Percentiles rank a stretch among this genome's conserved stretches.
Conservation (phyloP, 345 rosid genomes). For the Murraya koenigii region DNA sequence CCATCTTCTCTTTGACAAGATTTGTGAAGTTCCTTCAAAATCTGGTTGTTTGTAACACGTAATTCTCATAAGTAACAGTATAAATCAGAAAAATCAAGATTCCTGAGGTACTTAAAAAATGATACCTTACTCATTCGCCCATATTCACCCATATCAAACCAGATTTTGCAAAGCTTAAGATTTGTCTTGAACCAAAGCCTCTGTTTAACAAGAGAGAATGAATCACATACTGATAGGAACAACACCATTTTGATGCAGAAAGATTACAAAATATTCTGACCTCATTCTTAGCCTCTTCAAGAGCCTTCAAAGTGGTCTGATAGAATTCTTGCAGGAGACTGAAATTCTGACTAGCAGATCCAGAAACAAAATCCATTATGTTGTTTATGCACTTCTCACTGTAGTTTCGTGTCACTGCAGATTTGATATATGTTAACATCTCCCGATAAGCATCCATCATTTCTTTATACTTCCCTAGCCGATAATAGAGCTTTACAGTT, state of each 20-base stretch:
- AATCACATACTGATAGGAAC: slow-evolving; percentile 19
- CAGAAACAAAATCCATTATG: slow-evolving; percentile 98
- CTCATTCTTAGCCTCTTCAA: slow-evolving; percentile 99
- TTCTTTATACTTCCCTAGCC: slow-evolving; percentile 79
- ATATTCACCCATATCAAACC: slow-evolving; percentile 98
- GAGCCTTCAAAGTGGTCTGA: slow-evolving; percentile 94
- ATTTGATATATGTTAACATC: slow-evolving; percentile 94
- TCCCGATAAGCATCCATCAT: slow-evolving; percentile 95
- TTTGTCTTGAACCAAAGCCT: slow-evolving; percentile 99
- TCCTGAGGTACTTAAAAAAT: slow-evolving; percentile 2
- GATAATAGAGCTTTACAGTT: slow-evolving; percentile 95
- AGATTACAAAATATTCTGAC: slow-evolving; percentile 27
- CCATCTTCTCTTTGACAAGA: slow-evolving; percentile 99
- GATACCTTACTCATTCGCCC: slow-evolving; percentile 94
- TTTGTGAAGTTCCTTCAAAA: slow-evolving; percentile 92
- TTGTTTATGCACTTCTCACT: slow-evolving; percentile 99
- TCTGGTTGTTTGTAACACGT: slow-evolving; percentile 37
- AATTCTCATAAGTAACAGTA: background rate
- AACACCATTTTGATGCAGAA: background rate
- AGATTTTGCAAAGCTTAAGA: slow-evolving; percentile 96
- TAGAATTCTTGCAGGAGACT: slow-evolving; percentile 84
- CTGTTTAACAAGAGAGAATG: slow-evolving; percentile 40
- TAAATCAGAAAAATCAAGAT: background rate
- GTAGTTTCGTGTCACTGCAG: slow-evolving; percentile 94
- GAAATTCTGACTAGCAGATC: slow-evolving; percentile 96